Percentiles rank a stretch among this genome's conserved stretches.
Conservation (phyloP, 164 flowering plant species). For the Litsea cubeba region DNA sequence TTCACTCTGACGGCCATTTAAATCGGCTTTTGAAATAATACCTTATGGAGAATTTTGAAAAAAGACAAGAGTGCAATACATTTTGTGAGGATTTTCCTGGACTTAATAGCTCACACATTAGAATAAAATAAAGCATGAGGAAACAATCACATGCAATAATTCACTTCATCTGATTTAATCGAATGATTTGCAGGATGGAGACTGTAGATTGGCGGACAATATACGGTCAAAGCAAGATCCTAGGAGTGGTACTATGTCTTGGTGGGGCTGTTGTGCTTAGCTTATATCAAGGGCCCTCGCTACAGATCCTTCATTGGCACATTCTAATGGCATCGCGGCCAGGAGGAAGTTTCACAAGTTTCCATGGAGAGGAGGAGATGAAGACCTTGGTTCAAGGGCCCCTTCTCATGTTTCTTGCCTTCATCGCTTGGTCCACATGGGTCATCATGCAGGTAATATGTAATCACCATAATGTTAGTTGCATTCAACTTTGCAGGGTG, state of each 20-base stretch:
- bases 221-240: constrained; percentile 20
- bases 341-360: background rate
- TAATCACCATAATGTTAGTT: background rate
- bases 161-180: background rate
- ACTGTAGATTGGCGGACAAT: constrained; percentile 9
- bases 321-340: background rate
- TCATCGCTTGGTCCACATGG: constrained; percentile 16
- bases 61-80: background rate
- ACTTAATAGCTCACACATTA: background rate
- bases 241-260: constrained; percentile 21
- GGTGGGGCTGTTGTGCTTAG: constrained; percentile 22
- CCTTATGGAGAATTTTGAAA: background rate
- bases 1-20: background rate
- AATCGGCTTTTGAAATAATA: background rate
- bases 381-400: constrained; percentile 3
- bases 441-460: constrained; percentile 17
- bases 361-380: background rate
- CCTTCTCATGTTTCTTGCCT: constrained; percentile 10
- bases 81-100: background rate
- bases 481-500: background rate
- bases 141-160: background rate
- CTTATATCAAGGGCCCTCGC: constrained; percentile 29
- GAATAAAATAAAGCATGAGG: background rate
- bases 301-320: constrained; percentile 12
- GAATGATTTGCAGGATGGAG: constrained; percentile 11